These are phyloP conservation scores for Durotheca rogersii DNA, from an alignment of 495 filamentous ascomycete genomes.

Conservation along the genomic window DNA sequence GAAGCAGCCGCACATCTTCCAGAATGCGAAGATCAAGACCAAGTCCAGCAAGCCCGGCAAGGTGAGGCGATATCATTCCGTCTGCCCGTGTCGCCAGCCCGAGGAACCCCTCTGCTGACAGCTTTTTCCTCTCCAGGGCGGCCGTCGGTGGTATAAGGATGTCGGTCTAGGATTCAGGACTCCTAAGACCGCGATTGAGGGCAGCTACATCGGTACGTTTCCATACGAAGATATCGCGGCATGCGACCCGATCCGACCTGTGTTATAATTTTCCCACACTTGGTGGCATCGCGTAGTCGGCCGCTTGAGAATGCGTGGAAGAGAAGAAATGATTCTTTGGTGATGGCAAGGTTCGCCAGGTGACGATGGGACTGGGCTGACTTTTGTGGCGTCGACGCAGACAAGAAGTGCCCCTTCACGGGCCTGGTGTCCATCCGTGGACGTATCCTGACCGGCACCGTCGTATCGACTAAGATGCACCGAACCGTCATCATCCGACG, in stretches of 20 bases:
- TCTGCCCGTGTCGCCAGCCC: neutral
- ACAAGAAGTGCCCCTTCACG: constrained; percentile 99
- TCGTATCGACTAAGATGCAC: constrained; percentile 99
- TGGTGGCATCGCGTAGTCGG: too few relatives aligned
- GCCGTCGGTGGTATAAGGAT: constrained; percentile 99
- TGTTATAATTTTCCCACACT: too few relatives aligned
- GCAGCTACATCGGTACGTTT: constrained; percentile 94
- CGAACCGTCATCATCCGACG: constrained; percentile 98
- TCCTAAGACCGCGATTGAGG: constrained; percentile 96
- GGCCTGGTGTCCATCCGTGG: constrained; percentile 97
- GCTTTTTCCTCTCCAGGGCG: constrained; percentile 38
- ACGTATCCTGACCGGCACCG: constrained; percentile 98
- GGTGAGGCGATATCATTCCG: constrained; percentile 40
- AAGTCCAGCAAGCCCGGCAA: constrained; percentile 85
- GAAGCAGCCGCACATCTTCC: constrained; percentile 99
- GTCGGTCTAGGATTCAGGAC: constrained; percentile 98
- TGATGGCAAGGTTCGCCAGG: too few relatives aligned
- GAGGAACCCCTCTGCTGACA: neutral
- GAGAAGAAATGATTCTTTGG: too few relatives aligned
- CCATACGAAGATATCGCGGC: constrained; percentile 8
- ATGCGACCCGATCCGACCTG: neutral
- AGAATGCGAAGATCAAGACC: constrained; percentile 84
- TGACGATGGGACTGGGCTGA: constrained; percentile 24
- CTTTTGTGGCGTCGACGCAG: constrained; percentile 51
- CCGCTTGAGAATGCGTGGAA: too few relatives aligned